Evolutionary conservation across 1,284 basidiomycete genomes (phyloP).

Genomic region (Naganishia albida): DNA sequence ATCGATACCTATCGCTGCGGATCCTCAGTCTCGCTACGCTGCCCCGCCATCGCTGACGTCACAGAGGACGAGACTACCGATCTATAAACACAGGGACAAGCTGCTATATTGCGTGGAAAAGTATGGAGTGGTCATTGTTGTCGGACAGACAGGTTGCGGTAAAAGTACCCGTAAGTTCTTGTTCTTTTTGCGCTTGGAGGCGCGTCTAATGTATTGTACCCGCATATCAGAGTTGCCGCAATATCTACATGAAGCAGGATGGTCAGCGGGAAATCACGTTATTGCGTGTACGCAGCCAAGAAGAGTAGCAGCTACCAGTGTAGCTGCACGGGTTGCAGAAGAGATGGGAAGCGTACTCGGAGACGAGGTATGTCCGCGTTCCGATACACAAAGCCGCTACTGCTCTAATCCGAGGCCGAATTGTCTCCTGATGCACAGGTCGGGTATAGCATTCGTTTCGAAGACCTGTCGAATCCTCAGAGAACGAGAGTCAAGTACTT

Average conservation of each 20-base stretch:
- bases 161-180: conserved; percentile 89
- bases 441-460: conserved; percentile 96
- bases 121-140: conserved; percentile 76
- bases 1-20: conserved; percentile 6
- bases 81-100: conserved; percentile 81
- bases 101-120: conserved; percentile 82
- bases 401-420: too few species aligned
- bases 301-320: conserved; percentile 90
- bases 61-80: conserved; percentile 78
- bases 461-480: conserved; percentile 80
- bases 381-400: too few species aligned
- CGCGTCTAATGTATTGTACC: too few species aligned
- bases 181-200: too few species aligned
- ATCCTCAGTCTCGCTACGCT: conserved; percentile 15
- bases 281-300: conserved; percentile 93
- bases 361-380: conserved; percentile 69
- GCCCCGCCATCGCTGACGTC: conserved; percentile 64
- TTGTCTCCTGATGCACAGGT: conserved; percentile 64
- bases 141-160: conserved; percentile 95
- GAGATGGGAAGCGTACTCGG: conserved; percentile 87
- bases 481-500: conserved; percentile 91
- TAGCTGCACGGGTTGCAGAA: conserved; percentile 82
- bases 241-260: conserved; percentile 86
- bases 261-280: conserved; percentile 74
- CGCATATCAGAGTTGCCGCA: conserved; percentile 79